A percentile compares a stretch with the other conserved stretches of the same genome.
phyloP scores from a whole-genome alignment of 2,329 filamentous ascomycete species.

The Teratosphaeria epicoccoides region DNA sequence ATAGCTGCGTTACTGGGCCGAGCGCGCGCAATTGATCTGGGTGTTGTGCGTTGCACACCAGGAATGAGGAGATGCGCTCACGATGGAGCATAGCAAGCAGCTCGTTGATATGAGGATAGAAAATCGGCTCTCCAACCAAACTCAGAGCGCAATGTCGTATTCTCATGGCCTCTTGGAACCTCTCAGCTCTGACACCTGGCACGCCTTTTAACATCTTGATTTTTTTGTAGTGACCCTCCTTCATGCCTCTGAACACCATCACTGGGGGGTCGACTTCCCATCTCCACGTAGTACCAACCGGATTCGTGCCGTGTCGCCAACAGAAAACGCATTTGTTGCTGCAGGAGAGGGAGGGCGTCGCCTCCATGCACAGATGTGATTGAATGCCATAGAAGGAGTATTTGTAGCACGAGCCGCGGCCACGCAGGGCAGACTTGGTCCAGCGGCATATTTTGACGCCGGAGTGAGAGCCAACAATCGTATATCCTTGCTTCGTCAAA shows the following conservation, averaged over 20 bases:
- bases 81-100: slow-evolving; percentile 73
- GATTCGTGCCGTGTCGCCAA: slow-evolving; percentile 96
- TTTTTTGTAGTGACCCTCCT: slow-evolving; percentile 87
- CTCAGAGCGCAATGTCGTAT: slow-evolving; percentile 89
- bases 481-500: slow-evolving; percentile 92
- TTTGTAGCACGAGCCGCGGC: slow-evolving; percentile 93
- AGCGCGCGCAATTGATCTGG: slow-evolving; percentile 78
- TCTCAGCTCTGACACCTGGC: slow-evolving; percentile 80
- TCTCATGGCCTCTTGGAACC: slow-evolving; percentile 83
- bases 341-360: slow-evolving; percentile 87
- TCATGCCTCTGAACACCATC: slow-evolving; percentile 80
- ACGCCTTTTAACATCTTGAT: slow-evolving; percentile 96
- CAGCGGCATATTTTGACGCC: slow-evolving; percentile 97
- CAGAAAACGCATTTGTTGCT: slow-evolving; percentile 99
- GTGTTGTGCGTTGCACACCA: slow-evolving; percentile 96
- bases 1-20: slow-evolving; percentile 82
- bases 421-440: slow-evolving; percentile 93
- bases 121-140: slow-evolving; percentile 94
- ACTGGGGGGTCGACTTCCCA: slow-evolving; percentile 91
- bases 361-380: slow-evolving; percentile 97
- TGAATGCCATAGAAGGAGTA: slow-evolving; percentile 95
- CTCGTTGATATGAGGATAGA: slow-evolving; percentile 95
- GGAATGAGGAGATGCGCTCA: slow-evolving; percentile 82
- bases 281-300: slow-evolving; percentile 90
- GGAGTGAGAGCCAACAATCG: slow-evolving; percentile 88